Percentiles rank a stretch among this genome's conserved stretches.
Evolutionary conservation across 2,329 filamentous ascomycete species (phyloP).

Genomic region (Aspergillus terreus): DNA sequence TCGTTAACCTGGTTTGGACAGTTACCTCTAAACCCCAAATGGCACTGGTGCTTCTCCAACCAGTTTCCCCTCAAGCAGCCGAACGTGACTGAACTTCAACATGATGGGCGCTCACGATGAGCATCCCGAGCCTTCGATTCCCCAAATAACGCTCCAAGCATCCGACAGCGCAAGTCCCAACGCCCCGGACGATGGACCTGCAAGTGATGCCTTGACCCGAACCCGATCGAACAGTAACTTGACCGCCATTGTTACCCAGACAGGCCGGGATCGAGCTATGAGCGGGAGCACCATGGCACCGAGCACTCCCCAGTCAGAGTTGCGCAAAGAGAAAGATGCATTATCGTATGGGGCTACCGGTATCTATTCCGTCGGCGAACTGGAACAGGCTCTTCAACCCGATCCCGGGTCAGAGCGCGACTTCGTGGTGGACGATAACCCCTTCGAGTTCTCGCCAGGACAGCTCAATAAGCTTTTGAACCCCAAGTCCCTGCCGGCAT

Average conservation of each 20-base stretch:
- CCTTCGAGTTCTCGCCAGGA: slow-evolving; percentile 75
- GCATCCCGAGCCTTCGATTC: not conserved
- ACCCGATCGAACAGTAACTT: slow-evolving; percentile 10
- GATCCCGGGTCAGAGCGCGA: slow-evolving; percentile 71
- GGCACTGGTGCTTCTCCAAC: not conserved
- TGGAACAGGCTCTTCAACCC: slow-evolving; percentile 61
- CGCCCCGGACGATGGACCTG: not conserved
- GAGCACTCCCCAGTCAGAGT: slow-evolving; percentile 3
- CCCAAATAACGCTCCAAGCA: not conserved
- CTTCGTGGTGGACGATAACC: slow-evolving; percentile 72
- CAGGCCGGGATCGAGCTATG: slow-evolving; percentile 12
- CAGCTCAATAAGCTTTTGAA: slow-evolving; percentile 79
- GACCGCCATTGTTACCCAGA: slow-evolving; percentile 6
- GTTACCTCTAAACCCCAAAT: not conserved
- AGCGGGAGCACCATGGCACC: slow-evolving; percentile 15
- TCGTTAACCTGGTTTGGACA: not conserved
- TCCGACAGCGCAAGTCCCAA: not conserved
- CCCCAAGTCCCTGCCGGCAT: slow-evolving; percentile 76
- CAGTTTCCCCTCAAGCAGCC: not conserved
- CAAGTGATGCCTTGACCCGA: not conserved
- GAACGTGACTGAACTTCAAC: not conserved
- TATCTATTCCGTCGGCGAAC: slow-evolving; percentile 9
- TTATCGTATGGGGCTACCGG: slow-evolving; percentile 3
- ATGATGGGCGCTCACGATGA: not conserved
- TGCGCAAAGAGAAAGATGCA: slow-evolving; percentile 4